Conservation (phyloP, 176 grass and related monocot genomes). For the Triticum urartu region DNA sequence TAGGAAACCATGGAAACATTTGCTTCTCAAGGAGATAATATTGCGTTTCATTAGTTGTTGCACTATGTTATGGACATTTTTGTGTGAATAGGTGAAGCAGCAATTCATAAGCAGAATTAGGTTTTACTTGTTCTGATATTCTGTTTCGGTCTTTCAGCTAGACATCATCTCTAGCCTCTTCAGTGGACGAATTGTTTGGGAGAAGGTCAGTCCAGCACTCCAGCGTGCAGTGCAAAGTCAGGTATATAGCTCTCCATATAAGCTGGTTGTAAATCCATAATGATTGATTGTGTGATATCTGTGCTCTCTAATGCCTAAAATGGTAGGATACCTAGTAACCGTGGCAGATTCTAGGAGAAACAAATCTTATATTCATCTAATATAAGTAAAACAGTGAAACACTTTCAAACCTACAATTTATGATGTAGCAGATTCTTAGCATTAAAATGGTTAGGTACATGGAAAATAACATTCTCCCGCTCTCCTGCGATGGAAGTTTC, state of each 20-base stretch:
- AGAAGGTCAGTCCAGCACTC: conserved; percentile 89
- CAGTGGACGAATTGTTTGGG: conserved; percentile 92
- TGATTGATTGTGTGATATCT: neutral
- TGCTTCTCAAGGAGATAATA: neutral
- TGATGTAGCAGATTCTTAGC: neutral
- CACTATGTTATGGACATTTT: neutral
- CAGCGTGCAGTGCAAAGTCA: conserved; percentile 91
- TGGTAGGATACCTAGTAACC: neutral
- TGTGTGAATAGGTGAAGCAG: neutral
- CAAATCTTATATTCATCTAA: conserved; percentile 7
- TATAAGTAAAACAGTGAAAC: neutral
- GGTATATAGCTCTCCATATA: conserved; percentile 34
- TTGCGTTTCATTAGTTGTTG: neutral
- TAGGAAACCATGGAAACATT: neutral
- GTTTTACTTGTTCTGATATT: conserved; percentile 36
- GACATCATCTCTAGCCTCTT: conserved; percentile 91
- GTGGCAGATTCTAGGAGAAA: neutral
- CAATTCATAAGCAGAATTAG: neutral
- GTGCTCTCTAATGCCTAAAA: conserved; percentile 5
- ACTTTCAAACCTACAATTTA: conserved; percentile 16
- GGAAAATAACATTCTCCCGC: conserved; percentile 22
- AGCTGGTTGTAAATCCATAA: neutral
- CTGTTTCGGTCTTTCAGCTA: conserved; percentile 49
- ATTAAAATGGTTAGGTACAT: conserved; percentile 34
- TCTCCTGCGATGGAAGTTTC: conserved; percentile 4